Evolutionary conservation across 2,329 filamentous ascomycete genomes (phyloP).

Genomic region (Tolypocladium tundrense): DNA sequence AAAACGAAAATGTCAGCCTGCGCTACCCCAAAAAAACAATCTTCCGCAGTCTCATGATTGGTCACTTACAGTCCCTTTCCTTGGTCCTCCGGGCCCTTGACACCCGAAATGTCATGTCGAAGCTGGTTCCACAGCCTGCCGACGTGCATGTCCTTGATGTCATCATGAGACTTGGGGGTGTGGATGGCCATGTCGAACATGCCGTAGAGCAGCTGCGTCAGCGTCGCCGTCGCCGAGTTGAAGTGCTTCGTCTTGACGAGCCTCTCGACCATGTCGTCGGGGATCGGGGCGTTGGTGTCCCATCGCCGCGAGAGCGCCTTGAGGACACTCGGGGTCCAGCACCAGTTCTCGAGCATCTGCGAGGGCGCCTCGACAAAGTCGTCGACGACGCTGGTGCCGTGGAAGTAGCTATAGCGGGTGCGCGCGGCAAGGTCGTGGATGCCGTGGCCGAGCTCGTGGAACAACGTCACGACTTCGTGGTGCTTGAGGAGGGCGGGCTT

Average conservation of each 20-base stretch:
- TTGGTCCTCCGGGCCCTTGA: constrained; percentile 62
- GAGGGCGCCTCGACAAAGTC: constrained; percentile 65
- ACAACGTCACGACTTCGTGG: constrained; percentile 71
- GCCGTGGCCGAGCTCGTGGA: constrained; percentile 66
- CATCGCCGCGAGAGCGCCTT: constrained; percentile 64
- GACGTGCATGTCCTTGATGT: constrained; percentile 55
- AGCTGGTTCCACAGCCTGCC: constrained; percentile 63
- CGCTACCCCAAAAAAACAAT: not conserved
- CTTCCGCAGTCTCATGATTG: not conserved
- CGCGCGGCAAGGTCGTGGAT: constrained; percentile 59
- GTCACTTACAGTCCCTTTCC: constrained; percentile 42
- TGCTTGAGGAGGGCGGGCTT: constrained; percentile 76
- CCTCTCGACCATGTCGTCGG: constrained; percentile 63
- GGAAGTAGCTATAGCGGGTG: constrained; percentile 54
- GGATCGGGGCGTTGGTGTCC: constrained; percentile 57
- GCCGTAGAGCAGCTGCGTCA: constrained; percentile 70
- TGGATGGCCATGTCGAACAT: constrained; percentile 80
- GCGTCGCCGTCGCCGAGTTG: constrained; percentile 69
- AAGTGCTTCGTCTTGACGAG: constrained; percentile 71
- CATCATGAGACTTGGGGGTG: constrained; percentile 56
- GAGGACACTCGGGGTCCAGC: constrained; percentile 57
- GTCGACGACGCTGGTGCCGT: constrained; percentile 54
- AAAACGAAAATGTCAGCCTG: constrained; percentile 14
- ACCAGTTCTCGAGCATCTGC: constrained; percentile 71
- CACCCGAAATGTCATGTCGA: constrained; percentile 58